Base-by-base conservation (phyloP, 441 rosid species). In the Croton laevigatus region DNA sequence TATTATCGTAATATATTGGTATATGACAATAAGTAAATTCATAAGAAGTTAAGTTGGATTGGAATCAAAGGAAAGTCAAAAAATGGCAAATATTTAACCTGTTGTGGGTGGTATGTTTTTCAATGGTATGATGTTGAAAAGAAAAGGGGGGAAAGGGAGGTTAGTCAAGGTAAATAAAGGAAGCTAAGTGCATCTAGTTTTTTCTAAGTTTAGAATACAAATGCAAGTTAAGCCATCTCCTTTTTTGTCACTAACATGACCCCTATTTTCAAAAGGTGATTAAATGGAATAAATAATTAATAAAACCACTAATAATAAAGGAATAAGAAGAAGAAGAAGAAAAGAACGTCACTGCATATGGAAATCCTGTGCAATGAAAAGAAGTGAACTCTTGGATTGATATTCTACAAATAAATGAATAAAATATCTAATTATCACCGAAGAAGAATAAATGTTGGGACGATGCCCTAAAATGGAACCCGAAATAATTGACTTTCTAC, bases 111-210 rank as follows among this genome's bases (percentile, higher is more conserved):
- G 19, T 54, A 14, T 36, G 67, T 44, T 63, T 44, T 65, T 54
- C 32, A n/a, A 1, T 49, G 34, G 42, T n/a, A 17, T n/a, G 62
- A 71, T 45, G 59, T 49, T 57, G 62, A 13, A 45, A 62, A 64
- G 36, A 36, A 66, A 54, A 44, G 13, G 2, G 1, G 52, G 23
- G 8, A 6, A 5, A 19, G 72, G 11, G 10, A 5, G 27, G 72
- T 14, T 58, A 19, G 57, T 70, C 62, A 44, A 53, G 20, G 63
- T 36, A 74, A 74, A 55, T 9, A 66, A 57, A 38, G 66, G 62
- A 38, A 55, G 69, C 62, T 66, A 17, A 11, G 2, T 48, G 0
- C 3, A 3, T 37, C 32, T 0, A 45, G 27, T 69, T 27, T 55
- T 44, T 10, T 40, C 38, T 10, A 45, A 4, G 65, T 69, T 49